Evolutionary conservation across 2,329 filamentous ascomycete genomes (phyloP).

Genomic region (Neopestalotiopsis rosae): DNA sequence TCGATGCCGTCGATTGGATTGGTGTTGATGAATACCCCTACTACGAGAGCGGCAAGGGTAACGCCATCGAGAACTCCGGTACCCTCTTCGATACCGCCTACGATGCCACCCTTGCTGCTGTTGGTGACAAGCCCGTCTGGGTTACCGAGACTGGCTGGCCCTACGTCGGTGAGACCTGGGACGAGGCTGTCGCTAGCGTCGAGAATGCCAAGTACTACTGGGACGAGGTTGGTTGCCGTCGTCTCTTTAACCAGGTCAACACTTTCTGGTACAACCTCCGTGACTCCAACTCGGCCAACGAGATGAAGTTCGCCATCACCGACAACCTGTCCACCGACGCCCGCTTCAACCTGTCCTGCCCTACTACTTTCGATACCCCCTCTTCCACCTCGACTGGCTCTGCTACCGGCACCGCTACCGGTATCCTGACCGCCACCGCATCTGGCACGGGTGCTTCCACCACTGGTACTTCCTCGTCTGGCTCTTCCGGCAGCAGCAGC

Average conservation of each 20-base stretch:
- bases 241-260: constrained; percentile 59
- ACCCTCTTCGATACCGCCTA: constrained; percentile 59
- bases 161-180: constrained; percentile 56
- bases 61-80: constrained; percentile 59
- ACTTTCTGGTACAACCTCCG: constrained; percentile 68
- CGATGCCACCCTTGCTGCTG: constrained; percentile 49
- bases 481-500: constrained; percentile 14
- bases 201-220: constrained; percentile 69
- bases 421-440: constrained; percentile 25
- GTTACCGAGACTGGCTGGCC: constrained; percentile 73
- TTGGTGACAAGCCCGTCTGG: constrained; percentile 61
- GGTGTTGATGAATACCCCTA: constrained; percentile 72
- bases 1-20: constrained; percentile 68
- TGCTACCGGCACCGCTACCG: constrained; percentile 24
- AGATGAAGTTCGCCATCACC: constrained; percentile 63
- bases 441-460: constrained; percentile 23
- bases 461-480: constrained; percentile 11
- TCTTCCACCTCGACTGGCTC: constrained; percentile 29
- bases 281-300: constrained; percentile 65
- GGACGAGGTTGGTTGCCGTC: constrained; percentile 63
- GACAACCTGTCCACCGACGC: constrained; percentile 57
- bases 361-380: constrained; percentile 45
- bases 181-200: constrained; percentile 58
- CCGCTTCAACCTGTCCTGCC: constrained; percentile 60
- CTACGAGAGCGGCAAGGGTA: constrained; percentile 63